phyloP scores from a whole-genome alignment of 2,329 filamentous ascomycete species.

The Taxawa tesnikishii region DNA sequence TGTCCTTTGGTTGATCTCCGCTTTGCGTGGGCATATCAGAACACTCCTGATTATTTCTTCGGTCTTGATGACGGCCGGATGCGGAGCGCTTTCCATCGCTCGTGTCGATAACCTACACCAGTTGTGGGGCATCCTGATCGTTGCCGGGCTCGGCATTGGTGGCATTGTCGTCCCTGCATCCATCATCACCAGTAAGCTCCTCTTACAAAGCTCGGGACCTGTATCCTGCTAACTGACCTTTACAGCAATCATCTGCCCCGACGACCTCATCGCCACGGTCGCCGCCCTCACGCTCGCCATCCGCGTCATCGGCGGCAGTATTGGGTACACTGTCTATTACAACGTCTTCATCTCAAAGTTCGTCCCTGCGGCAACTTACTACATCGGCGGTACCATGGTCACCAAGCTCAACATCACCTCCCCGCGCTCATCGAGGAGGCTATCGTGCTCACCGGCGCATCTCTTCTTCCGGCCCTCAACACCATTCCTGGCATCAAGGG shows the following conservation, averaged over 20 bases:
- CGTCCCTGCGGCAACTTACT: slow-evolving; percentile 28
- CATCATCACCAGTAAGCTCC: slow-evolving; percentile 38
- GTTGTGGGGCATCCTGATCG: slow-evolving; percentile 45
- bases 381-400: slow-evolving; percentile 40
- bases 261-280: slow-evolving; percentile 58
- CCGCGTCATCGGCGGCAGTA: slow-evolving; percentile 53
- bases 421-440: slow-evolving; percentile 34
- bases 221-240: not conserved
- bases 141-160: slow-evolving; percentile 53
- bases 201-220: not conserved
- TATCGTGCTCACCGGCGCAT: slow-evolving; percentile 41
- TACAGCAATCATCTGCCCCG: slow-evolving; percentile 54
- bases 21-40: slow-evolving; percentile 46
- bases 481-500: slow-evolving; percentile 40
- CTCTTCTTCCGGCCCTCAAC: slow-evolving; percentile 36
- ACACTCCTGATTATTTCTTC: slow-evolving; percentile 48
- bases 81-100: slow-evolving; percentile 18
- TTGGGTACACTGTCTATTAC: slow-evolving; percentile 38
- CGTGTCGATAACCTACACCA: slow-evolving; percentile 21
- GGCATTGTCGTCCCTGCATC: slow-evolving; percentile 56
- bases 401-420: slow-evolving; percentile 38
- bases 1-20: slow-evolving; percentile 44
- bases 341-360: slow-evolving; percentile 41
- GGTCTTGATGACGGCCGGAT: slow-evolving; percentile 51
- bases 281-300: slow-evolving; percentile 58